phyloP scores from a whole-genome alignment of 345 rosid species.

The Populus ilicifolia region DNA sequence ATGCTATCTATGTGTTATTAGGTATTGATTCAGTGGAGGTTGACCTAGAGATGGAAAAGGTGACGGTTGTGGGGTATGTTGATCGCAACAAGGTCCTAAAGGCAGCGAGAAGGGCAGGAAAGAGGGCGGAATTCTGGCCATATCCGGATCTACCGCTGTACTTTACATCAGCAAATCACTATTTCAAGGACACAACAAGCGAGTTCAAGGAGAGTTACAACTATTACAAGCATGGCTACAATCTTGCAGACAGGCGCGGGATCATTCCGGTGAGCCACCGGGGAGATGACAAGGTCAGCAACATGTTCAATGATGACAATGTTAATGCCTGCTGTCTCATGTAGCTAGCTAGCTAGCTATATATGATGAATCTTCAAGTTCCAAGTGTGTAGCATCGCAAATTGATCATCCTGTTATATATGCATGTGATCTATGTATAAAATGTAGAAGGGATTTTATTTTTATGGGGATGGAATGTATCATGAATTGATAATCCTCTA shows the following conservation, averaged over 20 bases:
- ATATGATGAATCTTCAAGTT: background rate
- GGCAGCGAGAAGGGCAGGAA: constrained; percentile 79
- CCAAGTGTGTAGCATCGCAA: no score
- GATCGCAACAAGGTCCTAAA: constrained; percentile 84
- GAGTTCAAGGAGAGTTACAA: constrained; percentile 86
- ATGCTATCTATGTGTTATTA: constrained; percentile 1
- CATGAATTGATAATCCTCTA: background rate
- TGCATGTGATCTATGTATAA: no score
- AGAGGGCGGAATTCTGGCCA: constrained; percentile 94
- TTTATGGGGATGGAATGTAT: background rate
- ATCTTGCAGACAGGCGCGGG: constrained; percentile 60
- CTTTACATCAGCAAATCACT: constrained; percentile 60
- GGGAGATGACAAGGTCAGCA: constrained; percentile 89
- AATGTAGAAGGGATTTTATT: no score
- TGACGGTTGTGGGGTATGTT: constrained; percentile 74
- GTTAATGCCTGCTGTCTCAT: constrained; percentile 83
- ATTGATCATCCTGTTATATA: no score
- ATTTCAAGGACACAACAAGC: constrained; percentile 69
- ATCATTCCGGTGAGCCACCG: constrained; percentile 58
- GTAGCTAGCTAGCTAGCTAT: constrained; percentile 25
- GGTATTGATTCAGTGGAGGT: constrained; percentile 86
- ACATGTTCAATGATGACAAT: constrained; percentile 87
- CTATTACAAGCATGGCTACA: constrained; percentile 81
- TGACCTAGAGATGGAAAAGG: constrained; percentile 62
- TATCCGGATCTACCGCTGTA: constrained; percentile 77